A percentile compares a stretch with the other conserved stretches of the same genome.
Conservation (phyloP, 768 basidiomycete species). For the Mrakia hoshinonis region DNA sequence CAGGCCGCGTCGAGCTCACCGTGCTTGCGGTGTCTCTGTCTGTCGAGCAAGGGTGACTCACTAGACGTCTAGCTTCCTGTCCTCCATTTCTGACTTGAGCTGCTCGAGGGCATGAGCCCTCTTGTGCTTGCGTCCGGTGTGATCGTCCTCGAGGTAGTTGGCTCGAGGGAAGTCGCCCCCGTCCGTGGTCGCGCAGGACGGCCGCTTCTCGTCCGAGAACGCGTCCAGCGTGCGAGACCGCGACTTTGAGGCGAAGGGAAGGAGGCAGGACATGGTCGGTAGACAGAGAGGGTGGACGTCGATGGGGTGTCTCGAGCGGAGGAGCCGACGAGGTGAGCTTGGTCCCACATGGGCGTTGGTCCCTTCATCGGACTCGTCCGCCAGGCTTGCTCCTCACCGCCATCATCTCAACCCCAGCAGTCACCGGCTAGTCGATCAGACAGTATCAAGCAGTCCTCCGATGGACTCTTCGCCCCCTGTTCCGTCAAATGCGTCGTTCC, state of each 20-base stretch:
- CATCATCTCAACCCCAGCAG: no score
- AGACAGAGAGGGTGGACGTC: neutral
- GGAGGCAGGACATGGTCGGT: neutral
- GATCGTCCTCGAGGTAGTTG: neutral
- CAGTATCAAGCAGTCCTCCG: no score
- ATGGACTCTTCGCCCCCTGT: no score
- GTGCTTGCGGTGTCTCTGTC: neutral
- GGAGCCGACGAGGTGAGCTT: no score
- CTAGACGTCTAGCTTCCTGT: conserved; percentile 25
- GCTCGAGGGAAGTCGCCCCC: neutral
- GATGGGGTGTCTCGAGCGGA: no score
- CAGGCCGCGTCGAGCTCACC: no score
- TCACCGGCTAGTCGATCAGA: no score
- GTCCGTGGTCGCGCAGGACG: neutral
- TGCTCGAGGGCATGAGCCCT: neutral
- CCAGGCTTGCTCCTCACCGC: no score
- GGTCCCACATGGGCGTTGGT: no score
- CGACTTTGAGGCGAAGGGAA: neutral
- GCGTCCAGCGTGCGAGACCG: neutral
- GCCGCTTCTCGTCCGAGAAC: neutral
- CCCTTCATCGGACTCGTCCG: no score
- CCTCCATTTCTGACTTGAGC: conserved; percentile 9
- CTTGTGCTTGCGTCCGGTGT: neutral
- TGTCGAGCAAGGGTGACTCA: neutral
- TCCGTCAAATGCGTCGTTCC: neutral